Evolutionary conservation across 345 rosid species (phyloP).

Genomic region (Gossypium ekmanianum): DNA sequence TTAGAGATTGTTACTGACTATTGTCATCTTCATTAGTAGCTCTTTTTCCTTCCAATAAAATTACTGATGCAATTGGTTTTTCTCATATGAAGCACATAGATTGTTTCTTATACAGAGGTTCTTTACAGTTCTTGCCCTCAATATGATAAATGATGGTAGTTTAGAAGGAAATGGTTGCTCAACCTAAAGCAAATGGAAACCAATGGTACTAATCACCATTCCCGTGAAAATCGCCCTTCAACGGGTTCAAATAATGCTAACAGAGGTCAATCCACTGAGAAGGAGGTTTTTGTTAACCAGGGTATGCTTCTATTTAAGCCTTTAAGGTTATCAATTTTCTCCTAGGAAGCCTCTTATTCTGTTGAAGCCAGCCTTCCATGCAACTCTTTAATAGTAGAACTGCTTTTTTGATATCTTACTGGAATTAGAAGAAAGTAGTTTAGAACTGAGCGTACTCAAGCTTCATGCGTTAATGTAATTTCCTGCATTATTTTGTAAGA

Average conservation of each 20-base stretch:
- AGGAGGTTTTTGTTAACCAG: constrained; percentile 23
- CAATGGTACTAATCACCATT: constrained; percentile 19
- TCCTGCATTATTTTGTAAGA: background rate
- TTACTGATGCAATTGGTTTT: background rate
- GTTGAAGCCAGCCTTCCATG: background rate
- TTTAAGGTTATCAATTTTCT: constrained; percentile 3
- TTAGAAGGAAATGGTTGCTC: constrained; percentile 20
- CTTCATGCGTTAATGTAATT: background rate
- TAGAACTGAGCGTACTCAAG: constrained; percentile 1
- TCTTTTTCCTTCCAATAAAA: background rate
- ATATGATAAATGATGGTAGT: constrained; percentile 4
- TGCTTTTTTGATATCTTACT: background rate
- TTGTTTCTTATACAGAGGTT: constrained; percentile 2
- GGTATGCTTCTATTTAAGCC: constrained; percentile 22
- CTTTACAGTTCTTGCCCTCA: background rate
- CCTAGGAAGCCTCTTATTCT: background rate
- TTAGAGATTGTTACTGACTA: background rate
- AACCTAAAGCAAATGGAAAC: constrained; percentile 24
- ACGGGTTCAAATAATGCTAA: constrained; percentile 7
- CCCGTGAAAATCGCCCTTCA: constrained; percentile 21
- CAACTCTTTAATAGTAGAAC: background rate
- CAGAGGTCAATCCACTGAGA: constrained; percentile 18
- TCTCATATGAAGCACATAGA: background rate
- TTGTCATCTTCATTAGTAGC: background rate
- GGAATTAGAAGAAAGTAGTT: background rate